Conservation (phyloP, 2,329 filamentous ascomycete species). For the Hypoxylon sp. region DNA sequence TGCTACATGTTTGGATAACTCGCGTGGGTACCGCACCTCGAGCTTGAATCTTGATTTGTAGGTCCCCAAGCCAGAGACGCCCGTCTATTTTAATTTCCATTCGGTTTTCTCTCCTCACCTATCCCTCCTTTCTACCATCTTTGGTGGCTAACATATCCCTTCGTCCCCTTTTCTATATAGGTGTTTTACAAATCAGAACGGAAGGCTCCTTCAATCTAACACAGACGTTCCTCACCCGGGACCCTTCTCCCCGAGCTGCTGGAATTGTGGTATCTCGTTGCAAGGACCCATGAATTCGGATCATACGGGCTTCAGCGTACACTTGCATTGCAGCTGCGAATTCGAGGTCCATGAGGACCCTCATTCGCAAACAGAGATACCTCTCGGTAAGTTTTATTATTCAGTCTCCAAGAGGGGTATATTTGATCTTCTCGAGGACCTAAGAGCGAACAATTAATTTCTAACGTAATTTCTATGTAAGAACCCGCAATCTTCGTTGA, state of each 20-base stretch:
- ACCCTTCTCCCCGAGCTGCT: slow-evolving; percentile 1
- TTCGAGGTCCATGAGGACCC: neutral
- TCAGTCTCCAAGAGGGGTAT: neutral
- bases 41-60: slow-evolving; percentile 15
- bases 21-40: slow-evolving; percentile 6
- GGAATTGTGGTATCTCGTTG: neutral
- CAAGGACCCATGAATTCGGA: neutral
- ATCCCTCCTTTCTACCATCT: neutral
- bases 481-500: slow-evolving; percentile 1
- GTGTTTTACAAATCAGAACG: slow-evolving; percentile 21
- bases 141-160: neutral
- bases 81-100: too few relatives aligned
- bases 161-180: neutral
- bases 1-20: slow-evolving; percentile 5
- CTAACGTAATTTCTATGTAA: slow-evolving; percentile 11
- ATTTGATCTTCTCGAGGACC: neutral
- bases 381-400: slow-evolving; percentile 1
- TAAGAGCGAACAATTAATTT: neutral
- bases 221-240: neutral
- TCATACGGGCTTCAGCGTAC: neutral
- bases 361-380: neutral
- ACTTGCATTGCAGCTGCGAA: neutral
- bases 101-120: neutral
- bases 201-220: neutral
- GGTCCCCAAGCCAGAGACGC: neutral